These are phyloP conservation scores for Teunomyces funiuensis DNA, from an alignment of 805 yeast species.

Conservation along the genomic window DNA sequence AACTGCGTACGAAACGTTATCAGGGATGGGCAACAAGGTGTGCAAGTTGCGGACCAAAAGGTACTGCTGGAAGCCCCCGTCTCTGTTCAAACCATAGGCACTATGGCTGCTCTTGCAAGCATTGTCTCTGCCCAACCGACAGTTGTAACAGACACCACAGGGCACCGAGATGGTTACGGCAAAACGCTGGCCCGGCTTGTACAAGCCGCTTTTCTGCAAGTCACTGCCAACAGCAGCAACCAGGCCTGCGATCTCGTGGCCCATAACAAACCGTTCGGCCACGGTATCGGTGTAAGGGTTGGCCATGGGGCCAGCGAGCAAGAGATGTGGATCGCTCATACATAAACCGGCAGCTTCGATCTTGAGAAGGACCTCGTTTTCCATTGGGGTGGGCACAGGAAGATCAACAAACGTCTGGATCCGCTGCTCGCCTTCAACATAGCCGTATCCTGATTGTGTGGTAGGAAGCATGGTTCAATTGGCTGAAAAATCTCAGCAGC, in stretches of 20 bases:
- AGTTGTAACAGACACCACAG: slow-evolving; percentile 36
- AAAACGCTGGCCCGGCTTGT: slow-evolving; percentile 29
- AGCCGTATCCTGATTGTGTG: slow-evolving; percentile 28
- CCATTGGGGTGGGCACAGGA: slow-evolving; percentile 32
- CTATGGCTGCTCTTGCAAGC: slow-evolving; percentile 19
- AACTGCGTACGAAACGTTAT: slow-evolving; percentile 34
- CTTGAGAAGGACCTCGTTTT: slow-evolving; percentile 32
- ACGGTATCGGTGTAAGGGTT: slow-evolving; percentile 3
- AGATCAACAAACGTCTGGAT: slow-evolving; percentile 27
- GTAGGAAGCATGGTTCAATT: background rate
- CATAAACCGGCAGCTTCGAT: slow-evolving; percentile 47
- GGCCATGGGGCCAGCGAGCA: slow-evolving; percentile 16
- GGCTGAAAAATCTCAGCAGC: background rate
- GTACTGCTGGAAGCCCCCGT: slow-evolving; percentile 45
- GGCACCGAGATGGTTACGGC: slow-evolving; percentile 27
- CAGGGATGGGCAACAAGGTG: slow-evolving; percentile 39
- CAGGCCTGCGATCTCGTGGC: slow-evolving; percentile 45
- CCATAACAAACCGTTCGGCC: slow-evolving; percentile 37
- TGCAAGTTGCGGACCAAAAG: slow-evolving; percentile 35
- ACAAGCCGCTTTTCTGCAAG: slow-evolving; percentile 22
- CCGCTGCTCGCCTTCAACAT: slow-evolving; percentile 22
- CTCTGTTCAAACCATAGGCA: slow-evolving; percentile 37
- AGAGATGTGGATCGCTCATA: slow-evolving; percentile 42
- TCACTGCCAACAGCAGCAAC: slow-evolving; percentile 31
- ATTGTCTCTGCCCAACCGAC: slow-evolving; percentile 37